These are phyloP conservation scores for Hypomyces rosellus DNA, from an alignment of 2,329 filamentous ascomycete species.

Conservation along the genomic window DNA sequence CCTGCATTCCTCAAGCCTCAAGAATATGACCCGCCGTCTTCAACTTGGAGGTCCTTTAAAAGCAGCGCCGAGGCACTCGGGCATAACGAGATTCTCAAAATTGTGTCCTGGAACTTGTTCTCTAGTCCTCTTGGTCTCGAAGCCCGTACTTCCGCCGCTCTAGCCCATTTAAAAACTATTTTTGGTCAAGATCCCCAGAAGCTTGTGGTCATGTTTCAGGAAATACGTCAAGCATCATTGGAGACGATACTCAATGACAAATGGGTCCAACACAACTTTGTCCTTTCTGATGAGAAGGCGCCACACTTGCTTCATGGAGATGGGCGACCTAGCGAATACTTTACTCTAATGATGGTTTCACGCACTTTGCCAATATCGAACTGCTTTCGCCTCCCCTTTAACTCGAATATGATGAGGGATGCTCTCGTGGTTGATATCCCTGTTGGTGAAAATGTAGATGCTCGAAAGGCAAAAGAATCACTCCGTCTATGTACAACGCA, in stretches of 20 bases:
- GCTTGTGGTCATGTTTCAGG: background rate
- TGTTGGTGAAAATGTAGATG: background rate
- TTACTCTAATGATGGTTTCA: background rate
- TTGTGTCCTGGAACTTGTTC: background rate
- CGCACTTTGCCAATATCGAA: background rate
- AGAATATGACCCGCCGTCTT: background rate
- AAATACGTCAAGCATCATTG: background rate
- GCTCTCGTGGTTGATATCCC: background rate
- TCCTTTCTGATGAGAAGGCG: background rate
- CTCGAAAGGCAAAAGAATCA: background rate
- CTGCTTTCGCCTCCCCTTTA: background rate
- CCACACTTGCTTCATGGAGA: background rate
- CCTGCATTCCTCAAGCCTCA: background rate
- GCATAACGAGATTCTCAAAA: background rate
- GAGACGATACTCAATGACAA: background rate
- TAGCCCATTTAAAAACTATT: background rate
- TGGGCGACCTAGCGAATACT: background rate
- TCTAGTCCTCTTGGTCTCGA: background rate
- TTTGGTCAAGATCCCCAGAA: background rate
- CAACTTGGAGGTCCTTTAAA: background rate
- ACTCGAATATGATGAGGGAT: background rate
- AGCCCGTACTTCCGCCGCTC: background rate
- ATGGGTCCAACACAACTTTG: background rate
- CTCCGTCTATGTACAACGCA: background rate
- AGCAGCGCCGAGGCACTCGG: background rate